Base-by-base conservation (phyloP, 2,329 filamentous ascomycete species). In the Didymella lethalis region DNA sequence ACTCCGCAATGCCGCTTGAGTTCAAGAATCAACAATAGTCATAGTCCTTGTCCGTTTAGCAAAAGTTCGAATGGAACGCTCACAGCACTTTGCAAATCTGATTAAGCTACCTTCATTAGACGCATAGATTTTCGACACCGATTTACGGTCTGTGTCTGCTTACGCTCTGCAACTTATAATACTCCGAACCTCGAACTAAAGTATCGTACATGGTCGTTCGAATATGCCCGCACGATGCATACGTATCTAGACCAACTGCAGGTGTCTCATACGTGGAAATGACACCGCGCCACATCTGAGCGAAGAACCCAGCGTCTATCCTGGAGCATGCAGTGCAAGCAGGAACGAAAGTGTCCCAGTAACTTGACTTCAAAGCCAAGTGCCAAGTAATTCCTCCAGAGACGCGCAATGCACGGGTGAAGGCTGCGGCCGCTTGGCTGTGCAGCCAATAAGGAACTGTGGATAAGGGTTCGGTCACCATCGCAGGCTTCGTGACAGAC, bases 331-430 rank as follows among this genome's bases (percentile, higher is more conserved):
- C 23, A 29, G 8, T 38, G 7, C 31, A 7, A 18, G 14, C 46
- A 38, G 45, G 29, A 46, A 20, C 31, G 7, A 32, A 3, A 14
- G n/a, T 14, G 18, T 26, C 25, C 10, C 12, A 20, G 47, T 34
- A 34, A 51, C 12, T 40, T 26, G 14, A 20, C 14, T 34, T 28
- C 48, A 38, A 16, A 31, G 3, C 12, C 31, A n/a, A 4, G 25
- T 29, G 50, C 53, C 48, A 47, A 57, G 54, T 18, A 25, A 28
- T 16, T 16, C n/a, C 31, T 25, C 29, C 12, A 23, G 20, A 28
- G 54, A 43, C 48, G 54, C 54, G 54, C 54, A 57, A 57, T 48
- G 34, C 48, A 46, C 18, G 14, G 44, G 25, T 41, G 47, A 41
- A 29, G 25, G 40, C 40, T 50, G 53, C 53, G 44, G 14, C 29